phyloP scores from a whole-genome alignment of 768 basidiomycete genomes.

The Sistotremastrum niveocremeum region DNA sequence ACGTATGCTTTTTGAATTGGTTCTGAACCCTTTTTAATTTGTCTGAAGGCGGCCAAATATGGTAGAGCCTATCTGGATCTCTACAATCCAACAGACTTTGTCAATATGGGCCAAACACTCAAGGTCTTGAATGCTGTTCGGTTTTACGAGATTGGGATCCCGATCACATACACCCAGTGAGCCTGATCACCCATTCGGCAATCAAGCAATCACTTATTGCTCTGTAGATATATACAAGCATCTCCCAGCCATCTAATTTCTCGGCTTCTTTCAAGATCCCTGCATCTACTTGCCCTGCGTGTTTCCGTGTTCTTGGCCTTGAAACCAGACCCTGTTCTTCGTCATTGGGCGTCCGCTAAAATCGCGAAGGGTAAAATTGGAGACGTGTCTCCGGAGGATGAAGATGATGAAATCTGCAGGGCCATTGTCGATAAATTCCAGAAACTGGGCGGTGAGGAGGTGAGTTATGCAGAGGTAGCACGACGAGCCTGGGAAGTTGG shows the following conservation, averaged over 20 bases:
- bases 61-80: slow-evolving; percentile 89
- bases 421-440: slow-evolving; percentile 86
- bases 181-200: slow-evolving; percentile 13
- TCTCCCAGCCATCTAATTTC: slow-evolving; percentile 72
- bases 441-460: slow-evolving; percentile 59
- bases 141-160: slow-evolving; percentile 85
- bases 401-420: slow-evolving; percentile 68
- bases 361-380: slow-evolving; percentile 61
- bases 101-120: slow-evolving; percentile 82
- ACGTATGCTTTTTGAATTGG: slow-evolving; percentile 28
- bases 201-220: background rate
- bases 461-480: slow-evolving; percentile 93
- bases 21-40: background rate
- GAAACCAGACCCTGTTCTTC: slow-evolving; percentile 75
- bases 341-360: slow-evolving; percentile 93
- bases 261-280: slow-evolving; percentile 72
- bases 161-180: slow-evolving; percentile 83
- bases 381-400: slow-evolving; percentile 37
- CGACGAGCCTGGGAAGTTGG: slow-evolving; percentile 88
- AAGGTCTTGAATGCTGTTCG: slow-evolving; percentile 91
- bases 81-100: slow-evolving; percentile 84
- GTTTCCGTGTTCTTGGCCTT: slow-evolving; percentile 76
- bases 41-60: slow-evolving; percentile 80
- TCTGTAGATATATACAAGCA: slow-evolving; percentile 58
- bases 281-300: slow-evolving; percentile 85